These are phyloP conservation scores for Meira nashicola DNA, from an alignment of 1,284 basidiomycete species.

Conservation along the genomic window DNA sequence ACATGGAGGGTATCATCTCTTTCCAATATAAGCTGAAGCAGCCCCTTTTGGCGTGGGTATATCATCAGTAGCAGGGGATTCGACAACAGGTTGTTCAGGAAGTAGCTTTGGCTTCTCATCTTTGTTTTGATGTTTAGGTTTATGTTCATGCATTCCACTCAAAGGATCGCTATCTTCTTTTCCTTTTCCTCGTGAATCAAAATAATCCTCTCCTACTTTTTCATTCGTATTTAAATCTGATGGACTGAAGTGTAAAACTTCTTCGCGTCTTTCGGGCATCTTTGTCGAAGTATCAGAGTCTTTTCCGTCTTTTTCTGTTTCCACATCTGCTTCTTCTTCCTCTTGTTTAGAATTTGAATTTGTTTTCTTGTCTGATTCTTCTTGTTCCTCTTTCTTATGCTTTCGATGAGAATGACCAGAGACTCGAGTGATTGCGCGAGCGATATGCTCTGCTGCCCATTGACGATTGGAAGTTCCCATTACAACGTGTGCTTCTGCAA, in stretches of 20 bases:
- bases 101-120: background rate
- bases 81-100: slow-evolving; percentile 1
- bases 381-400: background rate
- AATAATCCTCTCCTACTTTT: background rate
- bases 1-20: background rate
- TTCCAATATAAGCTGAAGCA: background rate
- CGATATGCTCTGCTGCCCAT: background rate
- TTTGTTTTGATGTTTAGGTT: background rate
- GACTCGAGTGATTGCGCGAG: background rate
- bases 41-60: slow-evolving; percentile 5
- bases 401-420: too few species aligned
- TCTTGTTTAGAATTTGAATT: background rate
- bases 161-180: background rate
- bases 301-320: background rate
- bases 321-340: background rate
- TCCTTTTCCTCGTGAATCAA: background rate
- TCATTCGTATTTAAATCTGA: background rate
- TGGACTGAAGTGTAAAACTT: background rate
- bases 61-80: slow-evolving; percentile 1
- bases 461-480: background rate
- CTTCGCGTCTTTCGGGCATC: too few species aligned
- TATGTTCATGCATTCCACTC: background rate
- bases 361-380: background rate
- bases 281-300: too few species aligned
- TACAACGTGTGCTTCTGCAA: slow-evolving; percentile 8